phyloP scores from a whole-genome alignment of 208 protist genomes.

The Endotrypanum monterogeii region DNA sequence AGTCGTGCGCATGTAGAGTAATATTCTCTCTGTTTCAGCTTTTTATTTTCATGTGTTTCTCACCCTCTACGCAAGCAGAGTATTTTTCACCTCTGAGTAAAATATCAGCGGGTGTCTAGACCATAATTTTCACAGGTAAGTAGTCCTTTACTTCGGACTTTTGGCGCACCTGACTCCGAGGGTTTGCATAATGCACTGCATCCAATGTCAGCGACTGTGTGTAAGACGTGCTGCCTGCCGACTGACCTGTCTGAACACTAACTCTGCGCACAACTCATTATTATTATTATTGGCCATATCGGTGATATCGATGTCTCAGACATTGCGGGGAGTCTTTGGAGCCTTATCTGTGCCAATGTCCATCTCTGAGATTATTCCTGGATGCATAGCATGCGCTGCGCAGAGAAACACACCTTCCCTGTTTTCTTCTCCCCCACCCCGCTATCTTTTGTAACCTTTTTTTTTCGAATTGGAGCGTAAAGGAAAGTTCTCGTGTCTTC shows the following conservation, averaged over 20 bases:
- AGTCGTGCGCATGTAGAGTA: background rate
- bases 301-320: background rate
- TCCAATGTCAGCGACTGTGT: background rate
- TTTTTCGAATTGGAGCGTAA: background rate
- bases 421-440: background rate
- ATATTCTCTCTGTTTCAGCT: constrained; percentile 3
- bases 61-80: background rate
- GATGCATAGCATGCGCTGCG: background rate
- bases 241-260: background rate
- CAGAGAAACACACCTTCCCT: background rate
- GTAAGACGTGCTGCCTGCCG: background rate
- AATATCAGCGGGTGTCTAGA: background rate
- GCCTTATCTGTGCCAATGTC: background rate
- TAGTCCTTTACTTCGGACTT: background rate
- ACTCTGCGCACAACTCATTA: background rate
- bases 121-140: background rate
- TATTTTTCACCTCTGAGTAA: background rate
- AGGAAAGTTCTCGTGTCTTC: constrained; percentile 1
- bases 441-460: background rate
- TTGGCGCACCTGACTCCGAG: background rate
- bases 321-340: background rate
- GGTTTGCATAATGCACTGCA: background rate
- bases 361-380: background rate
- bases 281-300: background rate
- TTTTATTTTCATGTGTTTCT: background rate